Conservation (phyloP, 371 early-diverging fungal genomes). For the Phascolomyces articulosus region DNA sequence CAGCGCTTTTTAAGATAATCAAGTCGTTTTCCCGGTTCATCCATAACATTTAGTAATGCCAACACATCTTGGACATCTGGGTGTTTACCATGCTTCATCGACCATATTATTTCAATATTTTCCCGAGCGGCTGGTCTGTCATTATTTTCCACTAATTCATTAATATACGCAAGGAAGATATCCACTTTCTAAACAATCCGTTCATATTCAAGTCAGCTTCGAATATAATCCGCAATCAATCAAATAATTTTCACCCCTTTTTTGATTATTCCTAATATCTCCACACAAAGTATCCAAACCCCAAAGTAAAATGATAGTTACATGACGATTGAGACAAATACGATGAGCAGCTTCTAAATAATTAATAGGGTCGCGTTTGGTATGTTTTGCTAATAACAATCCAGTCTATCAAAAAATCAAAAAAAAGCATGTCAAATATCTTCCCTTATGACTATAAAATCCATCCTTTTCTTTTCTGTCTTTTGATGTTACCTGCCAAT, state of each 20-base stretch:
- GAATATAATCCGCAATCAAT: too few species aligned
- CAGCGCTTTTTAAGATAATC: neutral
- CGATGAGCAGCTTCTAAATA: neutral
- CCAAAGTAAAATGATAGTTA: too few species aligned
- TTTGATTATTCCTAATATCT: too few species aligned
- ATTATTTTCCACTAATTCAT: neutral
- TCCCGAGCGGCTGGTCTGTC: neutral
- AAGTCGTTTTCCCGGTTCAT: neutral
- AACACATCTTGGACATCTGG: neutral
- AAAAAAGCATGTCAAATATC: too few species aligned
- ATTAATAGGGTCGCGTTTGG: neutral
- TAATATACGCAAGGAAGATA: neutral
- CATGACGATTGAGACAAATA: neutral
- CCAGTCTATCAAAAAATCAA: constrained; percentile 5
- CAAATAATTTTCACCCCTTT: too few species aligned
- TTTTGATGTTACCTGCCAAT: neutral
- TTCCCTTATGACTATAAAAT: too few species aligned
- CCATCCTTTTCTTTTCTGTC: too few species aligned
- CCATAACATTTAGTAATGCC: neutral
- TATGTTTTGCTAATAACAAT: neutral
- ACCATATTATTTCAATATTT: neutral
- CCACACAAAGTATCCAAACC: too few species aligned
- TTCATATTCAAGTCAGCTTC: too few species aligned
- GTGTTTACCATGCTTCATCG: neutral
- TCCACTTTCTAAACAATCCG: neutral